These are phyloP conservation scores for Sporothrix phasma DNA, from an alignment of 2,329 filamentous ascomycete species.

Conservation along the genomic window DNA sequence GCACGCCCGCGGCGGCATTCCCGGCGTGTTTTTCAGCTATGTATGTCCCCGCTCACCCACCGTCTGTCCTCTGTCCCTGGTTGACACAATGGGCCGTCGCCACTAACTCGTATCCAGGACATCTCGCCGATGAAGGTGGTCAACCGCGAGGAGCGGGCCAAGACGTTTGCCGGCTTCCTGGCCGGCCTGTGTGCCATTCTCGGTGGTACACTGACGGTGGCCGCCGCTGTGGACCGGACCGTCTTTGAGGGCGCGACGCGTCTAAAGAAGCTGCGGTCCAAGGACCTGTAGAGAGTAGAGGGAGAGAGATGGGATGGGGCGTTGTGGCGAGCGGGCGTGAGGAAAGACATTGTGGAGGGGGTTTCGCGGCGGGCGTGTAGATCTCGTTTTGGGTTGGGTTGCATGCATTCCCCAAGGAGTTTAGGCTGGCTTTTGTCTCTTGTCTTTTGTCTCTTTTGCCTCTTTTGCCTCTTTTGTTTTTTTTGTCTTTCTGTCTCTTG, in stretches of 20 bases:
- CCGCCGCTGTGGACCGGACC: slow-evolving; percentile 82
- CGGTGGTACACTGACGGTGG: slow-evolving; percentile 89
- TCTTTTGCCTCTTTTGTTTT: too few species aligned
- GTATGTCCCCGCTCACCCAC: slow-evolving; percentile 41
- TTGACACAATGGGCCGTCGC: background rate
- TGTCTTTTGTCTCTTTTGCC: slow-evolving; percentile 3
- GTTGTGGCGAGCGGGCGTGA: background rate
- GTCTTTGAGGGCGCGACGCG: slow-evolving; percentile 79
- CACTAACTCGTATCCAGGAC: slow-evolving; percentile 44
- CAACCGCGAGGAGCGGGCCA: slow-evolving; percentile 82
- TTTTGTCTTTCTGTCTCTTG: slow-evolving; percentile 1
- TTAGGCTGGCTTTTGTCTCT: slow-evolving; percentile 13
- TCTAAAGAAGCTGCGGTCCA: slow-evolving; percentile 74
- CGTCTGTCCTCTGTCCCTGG: background rate
- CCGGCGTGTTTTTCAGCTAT: slow-evolving; percentile 97
- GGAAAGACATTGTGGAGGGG: background rate
- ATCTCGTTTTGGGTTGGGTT: background rate
- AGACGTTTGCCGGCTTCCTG: slow-evolving; percentile 85
- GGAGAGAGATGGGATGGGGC: background rate
- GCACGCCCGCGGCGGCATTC: slow-evolving; percentile 84
- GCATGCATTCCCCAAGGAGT: slow-evolving; percentile 2
- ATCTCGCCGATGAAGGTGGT: slow-evolving; percentile 99
- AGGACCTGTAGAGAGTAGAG: slow-evolving; percentile 42
- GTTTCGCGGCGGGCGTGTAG: background rate
- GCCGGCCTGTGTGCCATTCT: slow-evolving; percentile 91